Conservation (phyloP, 2,329 filamentous ascomycete species). For the Celoporthe dispersa region DNA sequence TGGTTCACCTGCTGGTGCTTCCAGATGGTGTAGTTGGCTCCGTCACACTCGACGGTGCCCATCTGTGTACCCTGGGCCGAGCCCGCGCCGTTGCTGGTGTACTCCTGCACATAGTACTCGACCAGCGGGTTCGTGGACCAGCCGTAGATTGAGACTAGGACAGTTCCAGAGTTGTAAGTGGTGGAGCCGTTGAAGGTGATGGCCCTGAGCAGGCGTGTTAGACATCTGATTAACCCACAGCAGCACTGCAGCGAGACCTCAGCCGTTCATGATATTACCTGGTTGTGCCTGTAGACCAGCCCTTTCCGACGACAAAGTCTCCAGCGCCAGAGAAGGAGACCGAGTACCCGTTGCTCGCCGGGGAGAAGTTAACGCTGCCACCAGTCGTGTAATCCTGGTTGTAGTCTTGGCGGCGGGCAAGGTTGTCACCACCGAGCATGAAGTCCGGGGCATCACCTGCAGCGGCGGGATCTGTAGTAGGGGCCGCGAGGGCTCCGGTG, state of each 20-base stretch:
- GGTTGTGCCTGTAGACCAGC: constrained; percentile 57
- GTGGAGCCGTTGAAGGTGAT: constrained; percentile 38
- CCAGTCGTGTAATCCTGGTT: constrained; percentile 48
- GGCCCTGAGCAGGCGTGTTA: constrained; percentile 31
- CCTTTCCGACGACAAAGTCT: constrained; percentile 63
- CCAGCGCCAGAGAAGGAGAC: constrained; percentile 49
- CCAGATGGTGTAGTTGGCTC: constrained; percentile 42
- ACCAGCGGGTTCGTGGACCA: constrained; percentile 44
- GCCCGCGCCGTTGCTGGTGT: constrained; percentile 37
- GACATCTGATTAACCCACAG: neutral
- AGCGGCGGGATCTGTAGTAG: constrained; percentile 28
- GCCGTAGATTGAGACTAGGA: constrained; percentile 43
- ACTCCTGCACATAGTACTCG: constrained; percentile 46
- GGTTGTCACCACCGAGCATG: constrained; percentile 33
- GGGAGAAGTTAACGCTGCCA: constrained; percentile 41
- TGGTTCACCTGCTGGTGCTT: constrained; percentile 45
- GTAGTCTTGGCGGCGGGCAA: constrained; percentile 41
- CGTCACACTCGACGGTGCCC: constrained; percentile 41
- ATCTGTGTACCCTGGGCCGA: constrained; percentile 38
- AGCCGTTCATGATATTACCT: constrained; percentile 43
- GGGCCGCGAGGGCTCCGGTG: constrained; percentile 33
- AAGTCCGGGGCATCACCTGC: constrained; percentile 35
- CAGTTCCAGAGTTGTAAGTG: constrained; percentile 34
- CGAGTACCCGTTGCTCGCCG: constrained; percentile 42
- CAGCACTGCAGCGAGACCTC: neutral